A percentile compares a stretch with the other conserved stretches of the same genome.
Conservation (phyloP, 352 stramenopile species). For the Phytophthora kernoviae region DNA sequence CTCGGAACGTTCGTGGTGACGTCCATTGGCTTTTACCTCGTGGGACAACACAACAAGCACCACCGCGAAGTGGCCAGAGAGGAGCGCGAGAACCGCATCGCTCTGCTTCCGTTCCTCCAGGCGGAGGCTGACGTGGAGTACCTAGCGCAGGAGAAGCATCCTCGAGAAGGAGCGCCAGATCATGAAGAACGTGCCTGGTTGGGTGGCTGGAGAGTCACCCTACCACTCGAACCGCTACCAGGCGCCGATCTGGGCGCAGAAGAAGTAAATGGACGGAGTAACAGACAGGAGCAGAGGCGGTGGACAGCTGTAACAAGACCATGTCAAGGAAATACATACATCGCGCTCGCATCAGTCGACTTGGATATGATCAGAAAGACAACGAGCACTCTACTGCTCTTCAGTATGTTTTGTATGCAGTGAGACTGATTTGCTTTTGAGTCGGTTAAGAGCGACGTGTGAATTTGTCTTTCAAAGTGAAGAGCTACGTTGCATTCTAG, state of each 20-base stretch:
- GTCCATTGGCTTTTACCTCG: conserved; percentile 74
- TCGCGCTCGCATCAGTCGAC: conserved; percentile 2
- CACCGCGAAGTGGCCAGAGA: conserved; percentile 71
- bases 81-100: conserved; percentile 93
- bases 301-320: conserved; percentile 15
- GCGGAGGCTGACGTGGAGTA: conserved; percentile 95
- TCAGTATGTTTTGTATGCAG: conserved; percentile 6
- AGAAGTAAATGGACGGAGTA: conserved; percentile 47
- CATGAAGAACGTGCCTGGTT: conserved; percentile 96
- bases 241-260: conserved; percentile 78
- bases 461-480: not conserved
- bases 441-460: not conserved
- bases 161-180: conserved; percentile 92
- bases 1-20: conserved; percentile 73
- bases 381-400: conserved; percentile 24
- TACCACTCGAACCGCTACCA: conserved; percentile 91
- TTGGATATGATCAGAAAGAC: too few species aligned
- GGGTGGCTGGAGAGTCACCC: conserved; percentile 85
- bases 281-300: not conserved
- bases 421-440: conserved; percentile 19
- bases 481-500: conserved; percentile 15
- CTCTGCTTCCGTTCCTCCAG: conserved; percentile 94
- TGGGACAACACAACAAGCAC: conserved; percentile 81
- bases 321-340: conserved; percentile 30
- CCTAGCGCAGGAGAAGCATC: conserved; percentile 84